Evolutionary conservation across 2,329 filamentous ascomycete genomes (phyloP), one percentile per base, ranked within the genome.

Genomic region (Curvularia verruculosa): DNA sequence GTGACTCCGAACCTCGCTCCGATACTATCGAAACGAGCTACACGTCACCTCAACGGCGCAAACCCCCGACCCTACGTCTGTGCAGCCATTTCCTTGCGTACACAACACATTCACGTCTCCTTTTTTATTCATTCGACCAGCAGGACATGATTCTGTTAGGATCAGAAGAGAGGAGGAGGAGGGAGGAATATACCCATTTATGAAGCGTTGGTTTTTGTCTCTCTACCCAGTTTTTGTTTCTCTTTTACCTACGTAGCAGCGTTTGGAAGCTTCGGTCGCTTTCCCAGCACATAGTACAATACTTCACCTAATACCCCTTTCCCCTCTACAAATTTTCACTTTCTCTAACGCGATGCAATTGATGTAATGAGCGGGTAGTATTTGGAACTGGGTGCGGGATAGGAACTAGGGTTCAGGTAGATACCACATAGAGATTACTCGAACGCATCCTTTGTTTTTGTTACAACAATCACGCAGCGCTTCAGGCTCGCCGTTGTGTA

Each of bases 1-100:
- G 73, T 75, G 73, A 74, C 70, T 67, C 71, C 73, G 73, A 74
- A 73, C 72, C 73, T 74, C 73, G 69, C 23, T 49, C 12, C 44
- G 28, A 34, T 18, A 29, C 23, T 18, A 39, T 53, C 43, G 63
- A 63, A 62, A 56, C 69, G 72, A 74, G 73, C 70, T 69, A 70
- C 71, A 70, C 61, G 66, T 67, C 73, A 70, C 73, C 73, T 66
- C 66, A 57, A 75, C 73, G 73, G 72, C 67, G 63, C 39, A 43
- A n/a, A 29, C 36, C 24, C 47, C 61, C 59, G 18, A 48, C 59
- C 57, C 58, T 58, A 15, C 40, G 37, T 46, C 58, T 63, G 55
- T 51, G 26, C 39, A 49, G 37, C 54, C 37, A 49, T 69, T 63
- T 63, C 49, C 49, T 70, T 63, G 63, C 64, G 60, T 65, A 62